Conservation (phyloP, 2,329 filamentous ascomycete species). For the Sclerotinia sclerotiorum region DNA sequence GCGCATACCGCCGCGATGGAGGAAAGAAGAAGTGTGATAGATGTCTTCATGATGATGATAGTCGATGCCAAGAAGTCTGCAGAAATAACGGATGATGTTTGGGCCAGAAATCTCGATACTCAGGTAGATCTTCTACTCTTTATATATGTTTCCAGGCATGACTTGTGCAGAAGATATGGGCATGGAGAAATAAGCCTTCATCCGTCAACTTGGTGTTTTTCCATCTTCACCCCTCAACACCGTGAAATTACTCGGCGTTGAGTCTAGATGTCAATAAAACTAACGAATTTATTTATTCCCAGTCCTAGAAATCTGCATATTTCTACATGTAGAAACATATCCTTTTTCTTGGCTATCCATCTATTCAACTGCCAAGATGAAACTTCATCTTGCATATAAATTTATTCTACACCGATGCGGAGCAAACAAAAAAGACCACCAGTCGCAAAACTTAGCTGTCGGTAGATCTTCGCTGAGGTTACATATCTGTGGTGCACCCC, state of each 20-base stretch:
- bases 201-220: background rate
- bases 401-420: background rate
- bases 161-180: background rate
- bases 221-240: background rate
- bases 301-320: background rate
- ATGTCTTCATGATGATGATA: constrained; percentile 15
- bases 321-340: background rate
- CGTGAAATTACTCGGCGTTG: background rate
- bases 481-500: background rate
- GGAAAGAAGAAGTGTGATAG: constrained; percentile 5
- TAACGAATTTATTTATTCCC: background rate
- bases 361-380: constrained; percentile 1
- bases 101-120: background rate
- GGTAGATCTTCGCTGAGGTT: constrained; percentile 1
- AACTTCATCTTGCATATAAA: constrained; percentile 3
- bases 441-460: background rate
- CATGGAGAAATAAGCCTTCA: background rate
- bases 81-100: background rate
- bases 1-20: constrained; percentile 16
- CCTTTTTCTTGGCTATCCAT: background rate
- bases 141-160: background rate
- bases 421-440: background rate
- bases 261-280: background rate
- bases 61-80: background rate
- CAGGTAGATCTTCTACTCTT: background rate